Base-by-base conservation (phyloP, 129 eudicot genomes). In the Tagetes patula region DNA sequence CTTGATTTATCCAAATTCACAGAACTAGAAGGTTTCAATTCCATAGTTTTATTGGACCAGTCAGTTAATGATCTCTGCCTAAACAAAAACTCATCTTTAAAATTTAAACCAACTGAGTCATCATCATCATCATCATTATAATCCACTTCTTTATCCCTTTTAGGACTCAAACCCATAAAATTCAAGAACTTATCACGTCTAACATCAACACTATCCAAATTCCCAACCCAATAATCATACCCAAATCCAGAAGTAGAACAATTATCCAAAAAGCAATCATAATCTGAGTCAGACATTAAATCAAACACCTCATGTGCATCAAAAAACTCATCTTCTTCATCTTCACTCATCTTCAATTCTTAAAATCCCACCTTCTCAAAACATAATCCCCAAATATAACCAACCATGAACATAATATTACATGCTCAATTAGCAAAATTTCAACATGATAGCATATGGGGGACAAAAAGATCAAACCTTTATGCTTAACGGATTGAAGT, bases 141-240 rank as follows among this genome's bases (percentile, higher is more conserved):
- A 6, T 84, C 93, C 39, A 75, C 82, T 53, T 67, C 71, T 52
- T 63, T 86, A 12, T 70, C 79, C 42, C 78, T 81, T 50, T 75
- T 83, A 41, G 82, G 64, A 69, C 50, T 71, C 53, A 87, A 81
- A 49, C 90, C 95, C 87, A 90, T 85, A 81, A 81, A 80, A 72
- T 72, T 81, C 74, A 87, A 61, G 20, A 89, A 80, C 66, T 72
- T 86, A 58, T 45, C 77, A 2, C 98, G 96, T 2, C 98, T 80
- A 71, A 81, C 82, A 36, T 72, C 80, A 9, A 84, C 87, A 79
- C 91, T 73, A 27, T 78, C 86, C 0, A 84, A 75, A 50, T 85
- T 77, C 55, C 71, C 75, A 13, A 73, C 73, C 96, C 96, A 89
- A 27, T 70, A 84, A 3, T 87, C 87, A 72, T 84, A 86, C 8